Evolutionary conservation across 257 asterid genomes (phyloP), one percentile per base, ranked within the genome.

Genomic region (Avicennia marina): DNA sequence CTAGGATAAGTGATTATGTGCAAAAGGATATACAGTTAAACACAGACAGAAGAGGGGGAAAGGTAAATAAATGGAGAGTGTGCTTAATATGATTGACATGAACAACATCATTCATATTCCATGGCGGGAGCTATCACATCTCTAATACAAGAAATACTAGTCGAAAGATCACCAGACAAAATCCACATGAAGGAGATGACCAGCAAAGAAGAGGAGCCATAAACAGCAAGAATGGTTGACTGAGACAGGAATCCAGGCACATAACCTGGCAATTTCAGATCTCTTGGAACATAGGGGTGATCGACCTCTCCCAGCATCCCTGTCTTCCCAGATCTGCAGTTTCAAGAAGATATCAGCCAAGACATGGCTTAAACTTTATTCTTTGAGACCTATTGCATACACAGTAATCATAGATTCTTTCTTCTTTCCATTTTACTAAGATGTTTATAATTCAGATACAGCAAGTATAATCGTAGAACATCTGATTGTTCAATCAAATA

Each of bases 231-330:
- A 57, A 88, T 78, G 20, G 86, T 74, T 1, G 89, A 82, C 63
- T 79, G 81, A 25, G 94, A 55, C 58, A 86, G 90, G 61, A 77
- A 57, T 22, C 52, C 60, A 11, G 96, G 96, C 66, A 81, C 88
- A 63, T 44, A 89, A 45, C 77, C 96, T 11, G 86, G 86, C 82
- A 85, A 71, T 39, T 69, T 58, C 60, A 89, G 66, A 70, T 85
- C 94, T 45, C 70, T 75, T 4, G 96, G 96, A 58, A 81, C 50
- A 22, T 73, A 85, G 13, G 96, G 96, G 66, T 83, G 96, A 60
- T 62, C 70, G 72, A 81, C 64, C 7, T 49, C 78, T 48, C 63
- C 75, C 38, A 62, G 69, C 3, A 22, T 53, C 20, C n/a, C n/a
- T n/a, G n/a, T n/a, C n/a, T n/a, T n/a, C 71, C 78, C 6, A 39